Base-by-base conservation (phyloP, 805 yeast genomes). In the Candida sakaeoensis region DNA sequence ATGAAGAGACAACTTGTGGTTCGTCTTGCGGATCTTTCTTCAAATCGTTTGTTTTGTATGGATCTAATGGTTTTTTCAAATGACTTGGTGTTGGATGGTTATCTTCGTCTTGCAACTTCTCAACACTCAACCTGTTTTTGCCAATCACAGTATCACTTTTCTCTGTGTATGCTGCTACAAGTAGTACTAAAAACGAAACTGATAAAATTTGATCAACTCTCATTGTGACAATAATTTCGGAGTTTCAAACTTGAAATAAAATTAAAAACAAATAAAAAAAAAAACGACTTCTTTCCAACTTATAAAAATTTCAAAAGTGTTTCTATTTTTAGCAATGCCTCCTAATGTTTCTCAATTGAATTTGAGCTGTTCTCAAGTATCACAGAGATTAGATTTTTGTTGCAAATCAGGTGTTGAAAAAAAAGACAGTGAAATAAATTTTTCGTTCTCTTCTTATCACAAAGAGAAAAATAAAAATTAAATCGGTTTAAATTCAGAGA, bases 11-110 rank as follows among this genome's bases (percentile, higher is more conserved):
- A 4, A 18, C 37, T n/a, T 13, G 14, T 24, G 32, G 32, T 3
- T 34, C 29, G 7, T 18, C 12, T 18, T 23, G 8, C 3, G 22
- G 31, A 1, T 33, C 38, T 8, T 29, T 34, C 8, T n/a, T 13
- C 12, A 14, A 14, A 10, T 19, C 30, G 3, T 36, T 31, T 23
- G 17, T 5, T 17, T 25, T 35, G 32, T 53, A 45, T 2, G 61
- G 57, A 24, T 37, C 43, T 26, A 54, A 46, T 4, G 59, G 59
- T 8, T 23, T 42, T 36, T 58, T 58, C 16, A 45, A 41, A 23
- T 48, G 44, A 3, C 36, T 30, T 5, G 61, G 54, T 8, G 60
- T 51, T n/a, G 64, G 63, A n/a, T 47, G 45, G 43, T 60, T 55
- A 37, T 61, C 65, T 16, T 47, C 58, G 14, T 49, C 59, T 10